Evolutionary conservation across 2,329 filamentous ascomycete species (phyloP), one percentile per base, ranked within the genome.

Genomic region (Ramularia endophylla): DNA sequence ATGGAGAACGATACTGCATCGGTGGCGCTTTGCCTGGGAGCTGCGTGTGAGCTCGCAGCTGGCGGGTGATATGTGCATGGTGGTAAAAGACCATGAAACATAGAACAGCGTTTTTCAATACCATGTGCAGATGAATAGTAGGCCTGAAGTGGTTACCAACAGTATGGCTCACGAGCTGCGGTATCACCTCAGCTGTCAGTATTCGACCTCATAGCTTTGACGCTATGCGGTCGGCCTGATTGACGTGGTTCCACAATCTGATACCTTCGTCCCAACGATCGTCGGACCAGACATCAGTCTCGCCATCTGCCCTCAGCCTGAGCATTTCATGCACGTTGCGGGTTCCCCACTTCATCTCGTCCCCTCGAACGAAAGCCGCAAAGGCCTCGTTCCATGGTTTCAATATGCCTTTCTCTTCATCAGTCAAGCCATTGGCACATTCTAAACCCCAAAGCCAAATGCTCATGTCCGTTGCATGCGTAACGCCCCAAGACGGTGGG

Each of bases 391-490:
- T 64, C 41, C 69, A 66, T 2, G 58, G 57, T 22, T 50, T 55
- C 0, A 72, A 57, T 13, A 70, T 43, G 5, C 36, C 36, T 53
- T 74, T 73, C 56, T 79, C 75, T 7, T 55, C 48, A 0, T 55
- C 54, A 5, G 57, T 64, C 38, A 78, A 42, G 1, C 59, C 59
- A 1, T 51, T 43, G 4, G 58, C 60, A 22, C 51, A 43, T 1
- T 69, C 70, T 47, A 71, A 67, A 0, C 75, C 75, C 67, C 69
- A 78, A 42, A 77, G 74, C 75, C 75, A 79, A 20, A 78, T 68
- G 5, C 65, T 59, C 52, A 71, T 64, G 46, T 79, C 75, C 0
- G 71, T 71, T 0, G 66, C 65, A 52, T 79, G 75, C 12, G 74
- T 78, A 2, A 73, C 73, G 2, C 71, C 73, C 68, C 71, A 78